A percentile compares a stretch with the other conserved stretches of the same genome.
Conservation (phyloP, 441 rosid genomes). For the Francoa sonchifolia region DNA sequence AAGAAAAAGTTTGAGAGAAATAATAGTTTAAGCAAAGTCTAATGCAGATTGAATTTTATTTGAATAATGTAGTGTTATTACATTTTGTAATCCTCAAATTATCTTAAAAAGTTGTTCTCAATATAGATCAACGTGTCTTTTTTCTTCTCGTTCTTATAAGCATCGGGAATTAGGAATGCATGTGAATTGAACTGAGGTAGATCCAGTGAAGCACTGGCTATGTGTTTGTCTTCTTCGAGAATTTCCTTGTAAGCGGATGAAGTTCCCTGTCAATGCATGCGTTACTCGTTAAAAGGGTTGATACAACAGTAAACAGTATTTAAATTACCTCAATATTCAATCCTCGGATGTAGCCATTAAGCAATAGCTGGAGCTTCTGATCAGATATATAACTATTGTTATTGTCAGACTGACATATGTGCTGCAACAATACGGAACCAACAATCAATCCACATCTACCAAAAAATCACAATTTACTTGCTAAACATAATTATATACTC, state of each 20-base stretch:
- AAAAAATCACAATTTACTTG: too few species aligned
- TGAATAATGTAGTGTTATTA: too few species aligned
- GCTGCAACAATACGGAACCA: constrained; percentile 14
- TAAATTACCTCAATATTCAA: constrained; percentile 14
- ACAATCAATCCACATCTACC: too few species aligned
- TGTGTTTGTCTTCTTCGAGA: constrained; percentile 17
- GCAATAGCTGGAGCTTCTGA: constrained; percentile 16
- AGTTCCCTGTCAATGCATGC: constrained; percentile 11
- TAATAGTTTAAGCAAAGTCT: too few species aligned
- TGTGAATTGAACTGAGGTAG: too few species aligned
- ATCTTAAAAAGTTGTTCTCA: too few species aligned
- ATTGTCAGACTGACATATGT: constrained; percentile 14
- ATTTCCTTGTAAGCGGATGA: constrained; percentile 7
- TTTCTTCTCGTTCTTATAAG: too few species aligned
- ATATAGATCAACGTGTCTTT: too few species aligned
- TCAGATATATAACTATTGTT: background rate
- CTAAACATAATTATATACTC: constrained; percentile 11
- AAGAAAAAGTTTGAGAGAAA: constrained; percentile 21
- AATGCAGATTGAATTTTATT: too few species aligned
- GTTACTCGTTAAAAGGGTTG: background rate
- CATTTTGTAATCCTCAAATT: too few species aligned
- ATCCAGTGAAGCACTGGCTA: constrained; percentile 17
- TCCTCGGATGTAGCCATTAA: constrained; percentile 27
- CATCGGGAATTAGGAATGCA: too few species aligned
- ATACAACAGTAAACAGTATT: background rate